Base-by-base conservation (phyloP, 768 basidiomycete genomes). In the Termitomyces titanicus region DNA sequence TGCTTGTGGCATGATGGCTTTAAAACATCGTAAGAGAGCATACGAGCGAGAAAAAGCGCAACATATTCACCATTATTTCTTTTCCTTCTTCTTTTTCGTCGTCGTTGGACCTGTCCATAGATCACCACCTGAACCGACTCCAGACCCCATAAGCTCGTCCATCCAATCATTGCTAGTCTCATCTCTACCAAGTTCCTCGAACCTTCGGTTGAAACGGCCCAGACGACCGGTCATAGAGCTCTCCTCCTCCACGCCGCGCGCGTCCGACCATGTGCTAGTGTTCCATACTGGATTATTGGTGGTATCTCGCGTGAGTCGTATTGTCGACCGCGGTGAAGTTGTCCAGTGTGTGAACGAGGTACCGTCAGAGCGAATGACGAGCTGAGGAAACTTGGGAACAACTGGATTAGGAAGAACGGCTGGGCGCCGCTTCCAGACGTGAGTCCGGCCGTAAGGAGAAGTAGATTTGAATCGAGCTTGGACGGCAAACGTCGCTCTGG, bases 271-370 rank as follows among this genome's bases (percentile, higher is more conserved):
- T 56, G 78, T 72, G 3, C 82, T 80, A 2, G 88, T 82, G 64
- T 91, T 89, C 88, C 89, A 97, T 6, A 92, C 70, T 1, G 94
- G 90, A 63, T 94, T 86, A 68, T 94, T 97, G 15, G 89, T 91
- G 47, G 90, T 86, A 64, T 96, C 94, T 39, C 93, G 84, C 18
- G 93, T 90, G 45, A 95, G 77, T 35, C 85, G 82, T 44, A 92
- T 80, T 35, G 82, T 69, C 3, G 88, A 86, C 6, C 85, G 85
- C 0, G 94, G 94, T 0, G 93, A 92, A 1, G 94, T 95, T 12
- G 89, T 92, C 81, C 88, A 89, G 62, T 94, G 90, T 5, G 82
- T 84, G 68, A 92, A 93, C 1, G 89, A 90, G 25, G 90, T 88
- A 11, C 94, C 94, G 72, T 96, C 94, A 0, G 92, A 85, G 61